Evolutionary conservation across 495 filamentous ascomycete genomes (phyloP), one percentile per base, ranked within the genome.

Genomic region (Ramalina peruviana): DNA sequence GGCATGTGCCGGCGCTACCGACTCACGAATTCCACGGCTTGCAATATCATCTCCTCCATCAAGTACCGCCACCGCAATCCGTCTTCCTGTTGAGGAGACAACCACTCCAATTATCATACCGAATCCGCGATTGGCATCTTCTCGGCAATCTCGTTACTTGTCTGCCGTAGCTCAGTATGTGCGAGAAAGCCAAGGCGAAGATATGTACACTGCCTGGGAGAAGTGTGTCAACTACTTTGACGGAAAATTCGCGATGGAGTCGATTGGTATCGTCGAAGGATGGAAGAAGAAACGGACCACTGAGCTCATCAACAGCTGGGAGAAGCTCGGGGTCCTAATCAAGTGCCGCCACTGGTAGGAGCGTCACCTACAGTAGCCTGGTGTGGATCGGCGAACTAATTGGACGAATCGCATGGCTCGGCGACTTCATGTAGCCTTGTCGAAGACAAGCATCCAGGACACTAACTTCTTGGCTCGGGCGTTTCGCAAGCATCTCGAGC

Each of bases 211-310:
- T 42, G 52, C 61, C 11, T 64, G 64, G 67, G 62, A 64, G 55
- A 65, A 63, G 61, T 45, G 67, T 67, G 48, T 82, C 56, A 84
- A 83, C 61, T 93, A 95, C 63, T 86, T 96, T 54, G 89, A 97
- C 65, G 92, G 92, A 1, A 71, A 72, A 40, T 79, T 86, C 62
- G 86, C 90, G 5, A 66, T 98, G 37, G 92, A 98, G 68, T 83
- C 89, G 62, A 85, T 97, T 58, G 72, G 79, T 0, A 72, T 88
- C 11, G 72, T 79, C 36, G 88, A 97, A 68, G 80, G 79, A 10
- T 71, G 94, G 67, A 93, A 89, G 69, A 71, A 88, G 40, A 93
- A 89, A 67, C 76, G 81, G 52, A 81, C 85, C 13, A 85, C 81
- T 75, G 76, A 73, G 52, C 64, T 90, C 53, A 46, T 88, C 43